Base-by-base conservation (phyloP, 371 early-diverging fungal species). In the Umbelopsis sp. region DNA sequence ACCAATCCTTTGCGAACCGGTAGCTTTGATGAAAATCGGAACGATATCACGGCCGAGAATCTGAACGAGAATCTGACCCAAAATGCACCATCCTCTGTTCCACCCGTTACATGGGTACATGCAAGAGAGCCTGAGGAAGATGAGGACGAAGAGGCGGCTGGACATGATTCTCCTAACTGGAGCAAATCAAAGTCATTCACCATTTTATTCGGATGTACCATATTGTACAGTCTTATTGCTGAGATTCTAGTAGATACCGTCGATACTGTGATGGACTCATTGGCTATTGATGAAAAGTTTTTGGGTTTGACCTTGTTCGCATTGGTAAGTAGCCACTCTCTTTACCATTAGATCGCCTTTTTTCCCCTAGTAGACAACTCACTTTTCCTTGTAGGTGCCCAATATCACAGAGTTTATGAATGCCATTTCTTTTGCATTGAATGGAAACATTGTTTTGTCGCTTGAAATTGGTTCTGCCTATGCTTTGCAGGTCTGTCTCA, bases 401-500 rank as follows among this genome's bases (percentile, higher is more conserved):
- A 94, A 92, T 67, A 92, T 97, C 50, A 96, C 99, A 14, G 99
- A 98, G 81, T 96, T 98, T 74, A 92, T 95, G 86, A 98, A 98
- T 74, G 97, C 97, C 38, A 94, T 96, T 69, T 93, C 96, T 5
- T 98, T 98, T 85, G 97, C 97, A 10, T 77, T 94, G 66, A 85
- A 92, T 75, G 94, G 94, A 63, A 97, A 97, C 76, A 95, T 98
- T 79, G 94, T 93, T 0, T 84, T 98, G 44, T 92, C 95, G 65
- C 88, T 98, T 81, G 98, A 98, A 78, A 97, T 98, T 72, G 97
- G 96, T 22, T 96, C 95, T 20, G 97, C 96, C 1, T 98, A 98
- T 78, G 94, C 96, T 11, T 87, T 97, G 53, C 98, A 98, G 77
- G 97, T 97, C 1, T 93, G 96, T n/a, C 78, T 98, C 70, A 78